Conservation (phyloP, 805 yeast genomes). For the Cyberlindnera samutprakarnensis region DNA sequence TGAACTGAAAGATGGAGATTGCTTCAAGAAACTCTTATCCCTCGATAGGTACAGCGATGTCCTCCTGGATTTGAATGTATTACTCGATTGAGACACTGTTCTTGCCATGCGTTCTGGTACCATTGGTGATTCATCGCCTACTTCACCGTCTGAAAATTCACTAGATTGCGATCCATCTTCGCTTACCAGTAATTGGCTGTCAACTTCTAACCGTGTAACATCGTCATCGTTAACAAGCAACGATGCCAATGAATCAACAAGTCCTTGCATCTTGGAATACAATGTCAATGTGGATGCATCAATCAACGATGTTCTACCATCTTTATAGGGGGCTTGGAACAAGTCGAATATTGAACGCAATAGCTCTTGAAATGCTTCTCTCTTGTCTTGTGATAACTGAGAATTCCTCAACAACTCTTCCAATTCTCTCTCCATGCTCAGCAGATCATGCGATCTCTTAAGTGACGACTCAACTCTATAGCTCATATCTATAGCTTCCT, state of each 20-base stretch:
- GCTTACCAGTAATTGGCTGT: no score
- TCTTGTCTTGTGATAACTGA: slow-evolving; percentile 10
- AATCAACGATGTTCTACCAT: slow-evolving; percentile 16
- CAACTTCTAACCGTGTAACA: no score
- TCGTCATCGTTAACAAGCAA: slow-evolving; percentile 24
- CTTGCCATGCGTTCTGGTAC: no score
- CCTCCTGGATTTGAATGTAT: no score
- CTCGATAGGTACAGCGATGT: no score
- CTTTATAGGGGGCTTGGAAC: slow-evolving; percentile 17
- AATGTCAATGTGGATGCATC: slow-evolving; percentile 22
- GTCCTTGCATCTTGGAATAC: slow-evolving; percentile 25
- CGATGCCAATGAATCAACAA: slow-evolving; percentile 26
- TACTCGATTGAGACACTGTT: no score
- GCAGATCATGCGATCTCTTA: slow-evolving; percentile 22
- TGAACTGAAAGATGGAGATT: slow-evolving; percentile 1
- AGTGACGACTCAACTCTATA: slow-evolving; percentile 8
- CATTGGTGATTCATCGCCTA: no score
- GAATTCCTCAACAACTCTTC: slow-evolving; percentile 17
- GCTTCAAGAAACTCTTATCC: no score
- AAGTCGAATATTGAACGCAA: slow-evolving; percentile 21
- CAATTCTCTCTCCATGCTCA: slow-evolving; percentile 25
- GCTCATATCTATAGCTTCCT: no score
- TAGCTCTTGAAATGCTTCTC: slow-evolving; percentile 15
- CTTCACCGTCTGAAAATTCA: no score
- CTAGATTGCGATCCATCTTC: no score